Evolutionary conservation across 1,139 yeast genomes (phyloP).

Genomic region (Yamadazyma siamensis): DNA sequence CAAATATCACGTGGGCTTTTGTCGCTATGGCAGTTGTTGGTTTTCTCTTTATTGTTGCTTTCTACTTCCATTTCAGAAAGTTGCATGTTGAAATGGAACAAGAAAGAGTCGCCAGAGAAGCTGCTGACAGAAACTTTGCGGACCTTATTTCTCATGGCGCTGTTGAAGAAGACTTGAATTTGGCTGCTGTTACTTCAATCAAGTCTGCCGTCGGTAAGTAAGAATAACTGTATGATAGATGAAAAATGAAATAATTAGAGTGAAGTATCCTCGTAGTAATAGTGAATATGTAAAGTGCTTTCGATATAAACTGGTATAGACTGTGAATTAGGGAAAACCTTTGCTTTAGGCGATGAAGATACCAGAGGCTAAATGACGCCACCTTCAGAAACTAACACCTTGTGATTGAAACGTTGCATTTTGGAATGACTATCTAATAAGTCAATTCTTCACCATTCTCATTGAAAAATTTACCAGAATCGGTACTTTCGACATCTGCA

Average conservation of each 20-base stretch:
- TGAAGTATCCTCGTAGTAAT: too few relatives aligned
- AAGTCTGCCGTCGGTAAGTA: slow-evolving; percentile 16
- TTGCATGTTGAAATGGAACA: slow-evolving; percentile 50
- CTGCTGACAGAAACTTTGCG: slow-evolving; percentile 14
- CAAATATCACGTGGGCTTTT: slow-evolving; percentile 17
- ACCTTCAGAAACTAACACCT: too few relatives aligned
- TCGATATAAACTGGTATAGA: too few relatives aligned
- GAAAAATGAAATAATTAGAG: too few relatives aligned
- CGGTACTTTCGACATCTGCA: too few relatives aligned
- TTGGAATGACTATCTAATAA: too few relatives aligned
- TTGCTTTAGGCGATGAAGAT: too few relatives aligned
- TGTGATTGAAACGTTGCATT: too few relatives aligned
- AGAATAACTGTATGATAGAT: too few relatives aligned
- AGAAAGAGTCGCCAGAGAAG: slow-evolving; percentile 32
- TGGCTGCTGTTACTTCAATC: slow-evolving; percentile 15
- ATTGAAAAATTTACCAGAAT: background rate
- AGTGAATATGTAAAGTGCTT: too few relatives aligned
- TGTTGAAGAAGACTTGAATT: slow-evolving; percentile 13
- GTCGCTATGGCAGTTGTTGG: slow-evolving; percentile 16
- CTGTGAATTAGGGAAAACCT: too few relatives aligned
- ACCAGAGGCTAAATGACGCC: too few relatives aligned
- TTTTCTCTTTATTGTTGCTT: slow-evolving; percentile 36
- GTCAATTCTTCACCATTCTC: background rate
- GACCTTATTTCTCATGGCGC: slow-evolving; percentile 9
- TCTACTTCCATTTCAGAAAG: slow-evolving; percentile 49